phyloP scores from a whole-genome alignment of 495 filamentous ascomycete species.

The Beverwykella pulmonaria region DNA sequence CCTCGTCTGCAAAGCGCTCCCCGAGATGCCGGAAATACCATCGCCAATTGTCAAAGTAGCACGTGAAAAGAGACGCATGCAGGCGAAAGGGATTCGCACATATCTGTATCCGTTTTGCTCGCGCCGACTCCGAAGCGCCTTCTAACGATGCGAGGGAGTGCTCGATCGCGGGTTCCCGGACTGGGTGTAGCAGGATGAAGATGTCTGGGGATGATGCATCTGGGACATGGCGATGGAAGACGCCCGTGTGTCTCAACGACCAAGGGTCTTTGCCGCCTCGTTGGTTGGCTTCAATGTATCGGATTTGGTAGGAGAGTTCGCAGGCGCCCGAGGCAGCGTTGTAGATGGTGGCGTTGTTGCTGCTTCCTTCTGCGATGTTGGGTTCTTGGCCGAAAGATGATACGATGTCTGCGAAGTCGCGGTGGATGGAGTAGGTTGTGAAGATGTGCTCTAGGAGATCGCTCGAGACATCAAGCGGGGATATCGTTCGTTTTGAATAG shows the following conservation, averaged over 20 bases:
- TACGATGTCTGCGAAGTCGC: background rate
- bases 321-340: background rate
- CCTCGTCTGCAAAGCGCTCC: background rate
- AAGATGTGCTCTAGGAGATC: background rate
- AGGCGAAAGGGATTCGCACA: background rate
- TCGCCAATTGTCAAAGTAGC: constrained; percentile 13
- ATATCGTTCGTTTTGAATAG: background rate
- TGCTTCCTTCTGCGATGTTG: constrained; percentile 6
- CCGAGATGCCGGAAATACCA: constrained; percentile 13
- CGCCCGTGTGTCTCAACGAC: constrained; percentile 17
- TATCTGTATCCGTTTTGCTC: background rate
- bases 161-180: background rate
- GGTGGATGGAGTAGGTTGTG: background rate
- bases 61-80: background rate
- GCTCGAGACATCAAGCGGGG: background rate
- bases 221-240: constrained; percentile 3
- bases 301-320: constrained; percentile 9
- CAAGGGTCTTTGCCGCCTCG: constrained; percentile 4
- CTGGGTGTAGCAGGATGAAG: constrained; percentile 14
- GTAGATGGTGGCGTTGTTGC: background rate
- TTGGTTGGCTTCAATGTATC: constrained; percentile 10
- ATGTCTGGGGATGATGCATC: background rate
- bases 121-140: background rate
- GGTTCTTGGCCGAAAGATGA: constrained; percentile 7
- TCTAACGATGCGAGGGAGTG: background rate